phyloP scores from a whole-genome alignment of 164 flowering plant genomes.

The Vitis riparia region DNA sequence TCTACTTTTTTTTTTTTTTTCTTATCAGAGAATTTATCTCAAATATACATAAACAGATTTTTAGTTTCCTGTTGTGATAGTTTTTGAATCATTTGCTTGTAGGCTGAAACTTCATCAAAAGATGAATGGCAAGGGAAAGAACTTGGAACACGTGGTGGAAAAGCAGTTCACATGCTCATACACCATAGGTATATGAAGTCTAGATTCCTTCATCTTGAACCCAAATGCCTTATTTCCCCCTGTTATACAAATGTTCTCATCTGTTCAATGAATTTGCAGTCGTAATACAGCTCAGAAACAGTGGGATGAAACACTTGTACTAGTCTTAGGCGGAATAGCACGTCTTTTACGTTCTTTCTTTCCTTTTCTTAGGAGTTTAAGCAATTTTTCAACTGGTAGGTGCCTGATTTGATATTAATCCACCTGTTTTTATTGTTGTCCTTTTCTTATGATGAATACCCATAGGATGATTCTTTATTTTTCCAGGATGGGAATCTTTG shows the following conservation, averaged over 20 bases:
- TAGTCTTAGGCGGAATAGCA: constrained; percentile 87
- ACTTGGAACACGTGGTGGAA: constrained; percentile 93
- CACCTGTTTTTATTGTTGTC: constrained; percentile 4
- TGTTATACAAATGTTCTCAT: constrained; percentile 4
- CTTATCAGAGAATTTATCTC: no score
- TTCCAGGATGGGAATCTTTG: constrained; percentile 92
- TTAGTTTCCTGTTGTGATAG: not conserved
- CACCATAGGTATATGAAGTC: constrained; percentile 77
- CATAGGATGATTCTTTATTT: constrained; percentile 4
- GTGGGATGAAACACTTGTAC: constrained; percentile 98
- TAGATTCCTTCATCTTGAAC: constrained; percentile 1
- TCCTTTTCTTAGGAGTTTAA: constrained; percentile 62
- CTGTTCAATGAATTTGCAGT: constrained; percentile 42
- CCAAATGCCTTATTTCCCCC: not conserved
- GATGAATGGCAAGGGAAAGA: constrained; percentile 99
- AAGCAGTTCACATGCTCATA: constrained; percentile 99
- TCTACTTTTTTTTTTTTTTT: not conserved
- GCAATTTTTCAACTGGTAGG: constrained; percentile 82
- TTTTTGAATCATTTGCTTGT: constrained; percentile 10
- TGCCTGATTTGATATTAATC: constrained; percentile 5
- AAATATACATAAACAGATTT: not conserved
- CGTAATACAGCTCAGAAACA: constrained; percentile 99
- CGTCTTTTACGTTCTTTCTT: constrained; percentile 92
- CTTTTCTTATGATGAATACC: constrained; percentile 1
- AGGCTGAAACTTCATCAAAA: constrained; percentile 95